Evolutionary conservation across 2,329 filamentous ascomycete genomes (phyloP), one percentile per base, ranked within the genome.

Genomic region (Ilyonectria destructans): DNA sequence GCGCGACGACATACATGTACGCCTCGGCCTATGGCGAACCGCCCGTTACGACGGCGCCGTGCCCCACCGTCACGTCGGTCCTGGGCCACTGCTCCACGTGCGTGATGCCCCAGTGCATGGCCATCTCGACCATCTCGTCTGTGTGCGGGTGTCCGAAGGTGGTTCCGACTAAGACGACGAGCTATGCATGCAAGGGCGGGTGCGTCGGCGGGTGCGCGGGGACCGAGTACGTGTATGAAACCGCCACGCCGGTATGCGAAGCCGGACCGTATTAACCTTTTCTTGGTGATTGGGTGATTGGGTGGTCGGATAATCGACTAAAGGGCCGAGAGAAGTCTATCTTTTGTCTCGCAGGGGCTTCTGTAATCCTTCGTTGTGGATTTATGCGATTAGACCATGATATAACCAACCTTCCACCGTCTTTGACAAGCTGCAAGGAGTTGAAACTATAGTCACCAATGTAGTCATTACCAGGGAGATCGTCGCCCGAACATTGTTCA

Each of bases 11-110:
- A 6, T 78, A 78, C 56, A 55, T 74, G 29, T 72, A 67, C 57
- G 61, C 64, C 23, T 74, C 74, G 17, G 51, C 61, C 5, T 74
- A 69, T 35, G 65, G 68, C 12, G 54, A 58, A n/a, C 37, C 63
- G 6, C 62, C 69, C 6, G 48, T 62, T 2, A 65, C 57, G 6
- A 58, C 63, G 17, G 55, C 69, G 3, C 49, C 48, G 1, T 82
- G 81, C n/a, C 81, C 81, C 21, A 81, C 80, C 10, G 77, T 81
- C 6, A 81, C 79, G 1, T 59, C 73, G 8, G 79, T 77, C 7
- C 48, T 67, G 4, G 74, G 76, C 9, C 63, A 76, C n/a, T 83
- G 81, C 72, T 75, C 77, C 13, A 81, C 78, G 1, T 83, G 81
- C 66, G 52, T 75, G 1, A 67, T 75, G 23, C 78, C 76, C 12